phyloP scores from a whole-genome alignment of 2,329 filamentous ascomycete species.

The Sporothrix dimorphospora region DNA sequence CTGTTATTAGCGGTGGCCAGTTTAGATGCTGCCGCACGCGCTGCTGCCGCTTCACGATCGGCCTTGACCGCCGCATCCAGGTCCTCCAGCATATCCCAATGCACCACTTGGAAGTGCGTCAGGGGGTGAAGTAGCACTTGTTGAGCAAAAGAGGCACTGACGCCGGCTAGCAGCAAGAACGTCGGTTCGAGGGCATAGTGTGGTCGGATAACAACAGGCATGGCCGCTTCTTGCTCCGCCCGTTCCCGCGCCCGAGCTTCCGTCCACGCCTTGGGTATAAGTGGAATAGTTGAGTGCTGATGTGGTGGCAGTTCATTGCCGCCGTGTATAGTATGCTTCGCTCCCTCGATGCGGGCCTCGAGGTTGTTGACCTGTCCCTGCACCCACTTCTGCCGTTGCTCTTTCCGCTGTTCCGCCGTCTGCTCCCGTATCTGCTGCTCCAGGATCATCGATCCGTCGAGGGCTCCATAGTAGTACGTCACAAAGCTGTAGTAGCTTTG shows the following conservation, averaged over 20 bases:
- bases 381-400: conserved; percentile 40
- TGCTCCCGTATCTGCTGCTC: conserved; percentile 38
- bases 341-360: conserved; percentile 44
- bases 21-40: neutral
- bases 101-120: conserved; percentile 69
- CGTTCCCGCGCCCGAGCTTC: conserved; percentile 3
- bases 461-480: conserved; percentile 67
- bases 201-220: conserved; percentile 60
- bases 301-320: conserved; percentile 15
- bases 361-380: conserved; percentile 69
- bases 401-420: conserved; percentile 49
- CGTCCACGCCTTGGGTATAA: conserved; percentile 31
- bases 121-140: conserved; percentile 73
- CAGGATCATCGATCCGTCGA: conserved; percentile 54
- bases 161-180: conserved; percentile 70
- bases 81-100: conserved; percentile 73
- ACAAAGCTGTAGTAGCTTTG: conserved; percentile 74
- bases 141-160: conserved; percentile 68
- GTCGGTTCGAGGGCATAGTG: conserved; percentile 76
- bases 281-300: conserved; percentile 22
- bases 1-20: neutral
- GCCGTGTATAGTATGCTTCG: neutral
- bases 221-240: neutral
- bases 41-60: conserved; percentile 19
- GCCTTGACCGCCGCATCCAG: conserved; percentile 57